Base-by-base conservation (phyloP, 768 basidiomycete genomes). In the Trametopsis cervina region DNA sequence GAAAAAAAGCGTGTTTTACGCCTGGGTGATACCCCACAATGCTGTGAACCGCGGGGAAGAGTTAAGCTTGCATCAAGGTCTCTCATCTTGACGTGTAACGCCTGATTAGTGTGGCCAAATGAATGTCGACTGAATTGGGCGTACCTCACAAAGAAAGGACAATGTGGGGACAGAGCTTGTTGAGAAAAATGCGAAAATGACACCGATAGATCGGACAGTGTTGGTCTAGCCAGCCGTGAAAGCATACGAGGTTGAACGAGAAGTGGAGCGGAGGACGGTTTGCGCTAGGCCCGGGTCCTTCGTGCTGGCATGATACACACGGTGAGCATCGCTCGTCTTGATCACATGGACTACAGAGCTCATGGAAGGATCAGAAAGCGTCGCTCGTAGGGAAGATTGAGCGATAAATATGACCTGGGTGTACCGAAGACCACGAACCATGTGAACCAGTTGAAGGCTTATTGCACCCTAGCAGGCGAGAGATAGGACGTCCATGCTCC, bases 1-100 rank as follows among this genome's bases (percentile, higher is more conserved):
- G 18, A 38, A 21, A 47, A 18, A 46, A 37, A 26, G 39, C 23
- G 21, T 37, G 37, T 38, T 41, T 33, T 37, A 27, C 29, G 38
- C 40, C 26, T 21, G 38, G 40, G 10, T 23, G 9, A 21, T 40
- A 47, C 46, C 45, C 46, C 46, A 26, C 46, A 47, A 18, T 40
- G 46, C 46, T 24, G 25, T 29, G 39, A 27, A 22, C 10, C 24
- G 18, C 27, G 46, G 38, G 46, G 46, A 27, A 39, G 25, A 47
- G 18, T 17, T 40, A 18, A n/a, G 39, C 15, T 22, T 40, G 33
- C n/a, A 35, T 35, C 10, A 10, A 10, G 33, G 10, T 35, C n/a
- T 17, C 10, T 10, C 10, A 35, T 17, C 33, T 35, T 35, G 33
- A 35, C 33, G 17, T 10, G 33, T 10, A 10, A 35, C 18, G 7